Evolutionary conservation across 331 rosid genomes (phyloP).

Genomic region (Malus hybrid): DNA sequence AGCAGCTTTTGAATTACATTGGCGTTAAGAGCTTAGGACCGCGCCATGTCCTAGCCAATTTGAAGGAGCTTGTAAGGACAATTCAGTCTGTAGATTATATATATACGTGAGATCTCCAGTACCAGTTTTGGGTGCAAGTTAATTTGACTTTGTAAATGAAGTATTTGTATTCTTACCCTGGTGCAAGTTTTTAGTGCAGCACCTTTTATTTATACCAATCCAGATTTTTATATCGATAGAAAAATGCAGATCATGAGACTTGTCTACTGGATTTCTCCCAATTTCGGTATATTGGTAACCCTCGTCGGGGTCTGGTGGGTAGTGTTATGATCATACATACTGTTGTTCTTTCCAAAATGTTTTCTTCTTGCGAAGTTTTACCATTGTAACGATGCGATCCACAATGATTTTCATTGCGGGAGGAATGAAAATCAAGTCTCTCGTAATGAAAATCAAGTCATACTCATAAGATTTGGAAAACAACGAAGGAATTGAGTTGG

Average conservation of each 20-base stretch:
- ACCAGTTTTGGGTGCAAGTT: conserved; percentile 1
- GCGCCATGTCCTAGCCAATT: conserved; percentile 76
- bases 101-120: conserved; percentile 29
- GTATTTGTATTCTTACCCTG: conserved; percentile 36
- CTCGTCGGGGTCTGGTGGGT: neutral
- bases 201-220: conserved; percentile 24
- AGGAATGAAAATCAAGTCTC: no score
- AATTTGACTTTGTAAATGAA: conserved; percentile 29
- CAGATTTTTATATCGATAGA: neutral
- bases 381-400: neutral
- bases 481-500: no score
- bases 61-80: conserved; percentile 84
- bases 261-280: neutral
- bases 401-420: no score
- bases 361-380: neutral
- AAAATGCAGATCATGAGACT: neutral
- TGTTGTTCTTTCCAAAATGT: neutral
- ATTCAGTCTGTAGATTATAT: conserved; percentile 66
- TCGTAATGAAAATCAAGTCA: no score
- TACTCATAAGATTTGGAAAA: no score
- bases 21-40: conserved; percentile 90
- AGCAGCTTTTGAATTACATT: conserved; percentile 87
- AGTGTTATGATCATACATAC: neutral
- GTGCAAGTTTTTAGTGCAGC: conserved; percentile 65
- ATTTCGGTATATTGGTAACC: neutral